A percentile compares a stretch with the other conserved stretches of the same genome.
Evolutionary conservation across 2,329 filamentous ascomycete genomes (phyloP).

Genomic region (Coleophoma crateriformis): DNA sequence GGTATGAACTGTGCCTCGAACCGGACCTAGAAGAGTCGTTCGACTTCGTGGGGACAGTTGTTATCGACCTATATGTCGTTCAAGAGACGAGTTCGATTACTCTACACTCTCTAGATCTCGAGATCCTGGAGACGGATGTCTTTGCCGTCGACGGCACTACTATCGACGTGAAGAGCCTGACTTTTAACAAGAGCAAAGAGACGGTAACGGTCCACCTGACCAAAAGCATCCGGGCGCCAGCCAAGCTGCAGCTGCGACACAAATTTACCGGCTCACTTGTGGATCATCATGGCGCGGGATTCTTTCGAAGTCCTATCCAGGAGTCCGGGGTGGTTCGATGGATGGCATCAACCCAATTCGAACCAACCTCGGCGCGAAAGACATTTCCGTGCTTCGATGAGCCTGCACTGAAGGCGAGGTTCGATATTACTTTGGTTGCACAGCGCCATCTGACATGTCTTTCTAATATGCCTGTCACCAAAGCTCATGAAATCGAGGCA

Average conservation of each 20-base stretch:
- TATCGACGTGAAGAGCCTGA: neutral
- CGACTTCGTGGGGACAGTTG: slow-evolving; percentile 3
- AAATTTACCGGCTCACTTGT: slow-evolving; percentile 6
- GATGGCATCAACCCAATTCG: slow-evolving; percentile 28
- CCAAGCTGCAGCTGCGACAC: slow-evolving; percentile 1
- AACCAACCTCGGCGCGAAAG: slow-evolving; percentile 59
- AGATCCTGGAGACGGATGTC: slow-evolving; percentile 2
- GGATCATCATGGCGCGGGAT: neutral
- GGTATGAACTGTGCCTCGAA: slow-evolving; percentile 6
- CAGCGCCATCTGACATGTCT: slow-evolving; percentile 35
- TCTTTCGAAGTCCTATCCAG: neutral
- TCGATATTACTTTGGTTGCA: slow-evolving; percentile 58
- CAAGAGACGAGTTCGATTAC: slow-evolving; percentile 3
- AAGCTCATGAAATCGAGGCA: neutral
- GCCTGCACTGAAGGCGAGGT: slow-evolving; percentile 68
- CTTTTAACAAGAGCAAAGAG: neutral
- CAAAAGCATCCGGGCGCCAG: neutral
- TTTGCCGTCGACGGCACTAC: neutral
- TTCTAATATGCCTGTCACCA: slow-evolving; percentile 58
- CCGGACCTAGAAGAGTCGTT: slow-evolving; percentile 4
- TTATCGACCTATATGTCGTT: neutral
- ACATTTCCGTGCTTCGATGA: slow-evolving; percentile 71
- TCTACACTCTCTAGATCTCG: slow-evolving; percentile 2
- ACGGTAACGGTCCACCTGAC: neutral
- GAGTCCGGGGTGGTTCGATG: slow-evolving; percentile 39